phyloP scores from a whole-genome alignment of 73 alveolate genomes.

The Paramecium bursaria region DNA sequence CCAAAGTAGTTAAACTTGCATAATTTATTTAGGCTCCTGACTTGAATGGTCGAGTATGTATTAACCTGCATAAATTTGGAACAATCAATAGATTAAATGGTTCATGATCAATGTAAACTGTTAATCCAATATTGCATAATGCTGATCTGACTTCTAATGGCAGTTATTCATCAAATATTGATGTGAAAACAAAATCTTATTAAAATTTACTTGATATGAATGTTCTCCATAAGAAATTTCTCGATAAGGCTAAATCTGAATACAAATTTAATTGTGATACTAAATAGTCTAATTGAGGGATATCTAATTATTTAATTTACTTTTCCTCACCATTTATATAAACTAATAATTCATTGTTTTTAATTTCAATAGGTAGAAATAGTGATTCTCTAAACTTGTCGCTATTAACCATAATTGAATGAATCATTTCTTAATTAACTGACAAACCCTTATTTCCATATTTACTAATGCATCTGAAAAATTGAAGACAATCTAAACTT shows the following conservation, averaged over 20 bases:
- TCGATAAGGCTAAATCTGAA: constrained; percentile 61
- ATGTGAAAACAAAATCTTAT: constrained; percentile 33
- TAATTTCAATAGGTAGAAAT: constrained; percentile 21
- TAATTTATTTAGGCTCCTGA: constrained; percentile 1
- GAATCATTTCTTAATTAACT: constrained; percentile 59
- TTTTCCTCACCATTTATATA: constrained; percentile 23
- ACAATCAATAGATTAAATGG: constrained; percentile 62
- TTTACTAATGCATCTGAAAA: constrained; percentile 58
- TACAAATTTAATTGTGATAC: constrained; percentile 52
- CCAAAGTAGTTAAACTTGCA: not conserved
- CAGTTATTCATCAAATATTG: constrained; percentile 35
- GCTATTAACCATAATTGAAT: constrained; percentile 12
- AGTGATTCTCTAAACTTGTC: constrained; percentile 30
- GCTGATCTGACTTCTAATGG: constrained; percentile 61
- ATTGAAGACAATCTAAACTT: constrained; percentile 26
- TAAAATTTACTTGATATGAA: constrained; percentile 43
- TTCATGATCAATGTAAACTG: constrained; percentile 67
- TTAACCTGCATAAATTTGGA: constrained; percentile 66
- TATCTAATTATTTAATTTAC: constrained; percentile 35
- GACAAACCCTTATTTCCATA: constrained; percentile 64
- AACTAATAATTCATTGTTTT: not conserved
- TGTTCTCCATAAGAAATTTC: constrained; percentile 69
- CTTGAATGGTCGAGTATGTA: not conserved
- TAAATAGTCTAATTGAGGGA: constrained; percentile 16
- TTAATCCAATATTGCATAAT: constrained; percentile 52